Evolutionary conservation across 192 early-diverging fungal genomes (phyloP).

Genomic region (Coemansia sp.): DNA sequence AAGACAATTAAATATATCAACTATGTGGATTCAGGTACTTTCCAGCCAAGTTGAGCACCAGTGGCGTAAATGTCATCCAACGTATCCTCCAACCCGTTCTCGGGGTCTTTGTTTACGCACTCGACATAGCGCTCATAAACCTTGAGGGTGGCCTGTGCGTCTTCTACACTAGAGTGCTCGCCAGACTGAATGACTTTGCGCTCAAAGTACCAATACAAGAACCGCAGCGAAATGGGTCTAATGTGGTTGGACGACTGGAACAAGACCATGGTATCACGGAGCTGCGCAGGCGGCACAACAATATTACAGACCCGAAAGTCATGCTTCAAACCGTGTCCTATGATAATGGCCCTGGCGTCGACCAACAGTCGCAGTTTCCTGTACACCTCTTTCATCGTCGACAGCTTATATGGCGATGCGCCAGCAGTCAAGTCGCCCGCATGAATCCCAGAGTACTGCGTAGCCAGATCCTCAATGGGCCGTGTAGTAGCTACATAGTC

Average conservation of each 20-base stretch:
- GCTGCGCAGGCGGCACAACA: conserved; percentile 75
- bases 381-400: conserved; percentile 91
- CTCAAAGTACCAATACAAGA: conserved; percentile 87
- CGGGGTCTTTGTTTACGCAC: conserved; percentile 61
- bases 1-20: background rate
- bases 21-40: conserved; percentile 16
- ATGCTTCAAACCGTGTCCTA: conserved; percentile 93
- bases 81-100: conserved; percentile 55
- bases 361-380: conserved; percentile 86
- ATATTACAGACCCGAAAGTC: conserved; percentile 97
- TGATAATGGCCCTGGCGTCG: conserved; percentile 86
- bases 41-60: conserved; percentile 36
- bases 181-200: conserved; percentile 81
- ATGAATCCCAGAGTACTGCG: conserved; percentile 92
- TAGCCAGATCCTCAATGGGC: conserved; percentile 87
- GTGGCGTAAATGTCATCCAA: conserved; percentile 67
- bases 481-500: conserved; percentile 89
- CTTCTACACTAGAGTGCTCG: conserved; percentile 92
- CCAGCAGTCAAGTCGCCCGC: conserved; percentile 78
- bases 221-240: conserved; percentile 73
- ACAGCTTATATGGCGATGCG: conserved; percentile 71
- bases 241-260: conserved; percentile 58
- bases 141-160: conserved; percentile 79
- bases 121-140: conserved; percentile 82
- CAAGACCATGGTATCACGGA: conserved; percentile 93